Conservation (phyloP, 495 filamentous ascomycete species). For the Neurospora sp. region DNA sequence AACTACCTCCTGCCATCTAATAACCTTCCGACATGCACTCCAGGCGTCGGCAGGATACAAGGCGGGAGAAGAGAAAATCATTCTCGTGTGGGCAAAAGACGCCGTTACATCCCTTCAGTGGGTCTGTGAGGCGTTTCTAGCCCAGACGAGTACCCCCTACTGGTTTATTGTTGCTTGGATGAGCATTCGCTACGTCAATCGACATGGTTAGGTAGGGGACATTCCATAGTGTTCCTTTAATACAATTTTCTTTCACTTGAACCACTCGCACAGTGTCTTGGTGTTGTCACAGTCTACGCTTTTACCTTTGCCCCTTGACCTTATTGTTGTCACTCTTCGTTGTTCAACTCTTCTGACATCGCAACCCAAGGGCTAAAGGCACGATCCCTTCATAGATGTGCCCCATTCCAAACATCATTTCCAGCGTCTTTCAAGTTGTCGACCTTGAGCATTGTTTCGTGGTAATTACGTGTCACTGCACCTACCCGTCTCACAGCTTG, state of each 20-base stretch:
- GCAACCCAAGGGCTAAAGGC: background rate
- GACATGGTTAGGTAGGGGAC: background rate
- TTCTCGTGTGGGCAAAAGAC: background rate
- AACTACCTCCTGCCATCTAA: slow-evolving; percentile 60
- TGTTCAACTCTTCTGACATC: background rate
- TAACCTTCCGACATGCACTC: slow-evolving; percentile 44
- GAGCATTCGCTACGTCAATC: background rate
- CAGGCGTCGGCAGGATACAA: slow-evolving; percentile 59
- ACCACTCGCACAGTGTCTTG: background rate
- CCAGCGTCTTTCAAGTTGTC: background rate
- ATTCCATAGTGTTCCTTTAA: background rate
- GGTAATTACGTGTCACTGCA: background rate
- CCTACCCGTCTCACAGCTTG: background rate
- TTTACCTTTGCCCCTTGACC: background rate
- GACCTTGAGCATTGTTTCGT: background rate
- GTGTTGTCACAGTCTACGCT: background rate
- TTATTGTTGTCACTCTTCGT: background rate
- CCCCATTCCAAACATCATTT: background rate
- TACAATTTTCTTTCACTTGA: background rate
- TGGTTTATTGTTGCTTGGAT: slow-evolving; percentile 2
- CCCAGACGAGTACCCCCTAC: background rate
- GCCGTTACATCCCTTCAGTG: background rate
- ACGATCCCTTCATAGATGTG: background rate
- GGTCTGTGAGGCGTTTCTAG: background rate
- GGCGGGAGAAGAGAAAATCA: slow-evolving; percentile 52